Conservation (phyloP, 2,329 filamentous ascomycete genomes). For the Trichophyton simii region DNA sequence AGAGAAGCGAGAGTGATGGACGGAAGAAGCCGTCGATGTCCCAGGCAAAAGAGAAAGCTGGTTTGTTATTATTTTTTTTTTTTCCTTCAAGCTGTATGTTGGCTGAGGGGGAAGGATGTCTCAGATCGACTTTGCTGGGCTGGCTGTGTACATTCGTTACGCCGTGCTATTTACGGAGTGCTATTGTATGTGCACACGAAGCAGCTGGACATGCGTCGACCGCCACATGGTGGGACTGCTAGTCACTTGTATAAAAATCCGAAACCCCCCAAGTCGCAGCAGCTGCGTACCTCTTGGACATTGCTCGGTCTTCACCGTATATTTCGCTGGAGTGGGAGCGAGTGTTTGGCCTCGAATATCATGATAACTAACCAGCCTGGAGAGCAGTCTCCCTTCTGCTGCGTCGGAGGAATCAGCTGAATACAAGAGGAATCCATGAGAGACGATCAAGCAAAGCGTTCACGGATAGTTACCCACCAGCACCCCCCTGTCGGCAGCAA, state of each 20-base stretch:
- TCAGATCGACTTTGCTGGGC: background rate
- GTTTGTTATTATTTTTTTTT: background rate
- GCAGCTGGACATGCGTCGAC: background rate
- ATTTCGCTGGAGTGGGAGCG: background rate
- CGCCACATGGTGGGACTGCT: slow-evolving; percentile 1
- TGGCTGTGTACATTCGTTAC: background rate
- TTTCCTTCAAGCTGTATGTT: background rate
- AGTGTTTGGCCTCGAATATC: background rate
- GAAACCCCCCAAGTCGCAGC: background rate
- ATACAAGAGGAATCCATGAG: background rate
- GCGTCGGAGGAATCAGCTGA: too few relatives aligned
- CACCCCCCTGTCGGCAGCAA: background rate
- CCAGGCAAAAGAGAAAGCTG: background rate
- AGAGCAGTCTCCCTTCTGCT: background rate
- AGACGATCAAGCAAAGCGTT: background rate
- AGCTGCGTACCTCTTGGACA: too few relatives aligned
- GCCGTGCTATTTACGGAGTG: too few relatives aligned
- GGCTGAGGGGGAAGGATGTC: background rate
- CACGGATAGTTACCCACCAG: background rate
- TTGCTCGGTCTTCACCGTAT: background rate
- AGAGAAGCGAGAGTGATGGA: background rate
- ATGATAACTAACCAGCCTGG: background rate
- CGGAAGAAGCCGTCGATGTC: background rate
- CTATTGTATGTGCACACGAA: background rate
- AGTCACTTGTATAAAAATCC: background rate